phyloP scores from a whole-genome alignment of 2,329 filamentous ascomycete genomes.

The Pseudopithomyces maydicus region DNA sequence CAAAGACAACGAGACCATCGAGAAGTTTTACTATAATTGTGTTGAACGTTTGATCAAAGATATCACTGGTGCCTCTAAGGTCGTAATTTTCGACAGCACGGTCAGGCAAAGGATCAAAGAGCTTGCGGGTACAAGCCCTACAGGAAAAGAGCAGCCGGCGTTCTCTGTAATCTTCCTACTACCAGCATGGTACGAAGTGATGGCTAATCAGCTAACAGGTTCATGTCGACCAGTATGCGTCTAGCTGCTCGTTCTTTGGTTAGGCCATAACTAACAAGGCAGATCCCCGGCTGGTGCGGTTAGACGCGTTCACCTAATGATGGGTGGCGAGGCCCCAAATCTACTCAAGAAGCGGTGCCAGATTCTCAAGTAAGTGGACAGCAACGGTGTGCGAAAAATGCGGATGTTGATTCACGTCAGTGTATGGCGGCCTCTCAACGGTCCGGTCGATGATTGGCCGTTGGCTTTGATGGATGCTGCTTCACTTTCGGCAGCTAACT shows the following conservation, averaged over 20 bases:
- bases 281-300: background rate
- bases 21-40: conserved; percentile 13
- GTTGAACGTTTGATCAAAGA: conserved; percentile 14
- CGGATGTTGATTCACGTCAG: background rate
- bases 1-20: conserved; percentile 8
- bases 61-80: conserved; percentile 11
- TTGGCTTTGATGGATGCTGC: background rate
- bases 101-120: conserved; percentile 6
- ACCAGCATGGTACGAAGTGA: too few relatives aligned
- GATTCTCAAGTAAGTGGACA: background rate
- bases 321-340: too few relatives aligned
- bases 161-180: too few relatives aligned
- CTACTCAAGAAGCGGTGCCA: too few relatives aligned
- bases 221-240: background rate
- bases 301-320: background rate
- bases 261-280: too few relatives aligned
- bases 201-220: background rate
- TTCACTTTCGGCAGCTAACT: background rate
- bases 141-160: conserved; percentile 14
- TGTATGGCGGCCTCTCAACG: conserved; percentile 3
- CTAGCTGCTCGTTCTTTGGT: too few relatives aligned
- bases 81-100: conserved; percentile 22
- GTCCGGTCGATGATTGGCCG: conserved; percentile 7
- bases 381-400: too few relatives aligned
- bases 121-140: conserved; percentile 1